Evolutionary conservation across 768 basidiomycete genomes (phyloP).

Genomic region (Coprinopsis cinerea): DNA sequence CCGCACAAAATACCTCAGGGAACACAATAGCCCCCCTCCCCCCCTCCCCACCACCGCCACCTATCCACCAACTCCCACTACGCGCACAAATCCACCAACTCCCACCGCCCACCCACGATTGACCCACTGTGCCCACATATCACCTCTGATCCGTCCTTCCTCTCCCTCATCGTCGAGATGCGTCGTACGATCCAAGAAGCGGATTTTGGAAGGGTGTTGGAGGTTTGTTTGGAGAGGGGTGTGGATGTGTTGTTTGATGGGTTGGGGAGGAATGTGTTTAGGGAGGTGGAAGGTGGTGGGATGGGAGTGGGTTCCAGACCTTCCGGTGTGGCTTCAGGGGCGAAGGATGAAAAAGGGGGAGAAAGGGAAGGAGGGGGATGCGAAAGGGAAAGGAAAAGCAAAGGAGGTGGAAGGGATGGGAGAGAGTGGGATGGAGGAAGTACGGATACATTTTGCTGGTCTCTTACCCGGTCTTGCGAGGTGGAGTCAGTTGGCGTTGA

Average conservation of each 20-base stretch:
- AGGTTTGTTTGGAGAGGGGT: constrained; percentile 67
- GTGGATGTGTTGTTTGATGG: constrained; percentile 57
- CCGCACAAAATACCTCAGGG: too few relatives aligned
- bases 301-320: too few relatives aligned
- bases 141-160: constrained; percentile 45
- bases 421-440: constrained; percentile 36
- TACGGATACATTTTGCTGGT: constrained; percentile 66
- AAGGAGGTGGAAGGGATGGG: constrained; percentile 3
- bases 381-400: constrained; percentile 7
- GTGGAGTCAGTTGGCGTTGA: constrained; percentile 69
- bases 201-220: constrained; percentile 67
- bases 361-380: constrained; percentile 16
- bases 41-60: constrained; percentile 1
- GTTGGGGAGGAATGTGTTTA: constrained; percentile 62
- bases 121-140: constrained; percentile 24
- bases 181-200: constrained; percentile 52
- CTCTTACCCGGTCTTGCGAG: constrained; percentile 74
- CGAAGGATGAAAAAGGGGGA: neutral
- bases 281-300: too few relatives aligned
- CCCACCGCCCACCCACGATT: constrained; percentile 17
- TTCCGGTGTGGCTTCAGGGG: neutral
- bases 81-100: constrained; percentile 8
- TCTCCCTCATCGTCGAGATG: constrained; percentile 64
- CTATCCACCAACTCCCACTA: neutral
- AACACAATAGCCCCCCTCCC: constrained; percentile 14